Base-by-base conservation (phyloP, 2,329 filamentous ascomycete species). In the Fusarium sambucinum region DNA sequence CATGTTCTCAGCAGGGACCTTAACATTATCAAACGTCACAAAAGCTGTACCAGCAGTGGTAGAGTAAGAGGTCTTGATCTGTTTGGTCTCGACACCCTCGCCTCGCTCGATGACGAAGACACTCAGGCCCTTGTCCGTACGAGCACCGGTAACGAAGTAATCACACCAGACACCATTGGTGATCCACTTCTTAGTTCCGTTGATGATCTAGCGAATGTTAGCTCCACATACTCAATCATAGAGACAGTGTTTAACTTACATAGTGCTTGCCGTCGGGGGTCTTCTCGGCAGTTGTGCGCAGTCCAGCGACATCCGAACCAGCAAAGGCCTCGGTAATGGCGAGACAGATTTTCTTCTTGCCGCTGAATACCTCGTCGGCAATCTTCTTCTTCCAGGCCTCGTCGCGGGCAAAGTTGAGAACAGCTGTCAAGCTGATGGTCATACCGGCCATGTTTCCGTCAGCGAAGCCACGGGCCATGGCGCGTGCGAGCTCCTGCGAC, bases 281-380 rank as follows among this genome's bases (percentile, higher is more conserved):
- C 82, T 93, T 93, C 70, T 85, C 85, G 2, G 92, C 92, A 0
- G 92, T 96, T 0, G 93, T 96, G 65, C 91, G 85, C 37, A 96
- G 83, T 17, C 91, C 89, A 16, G 93, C 92, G 6, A 96, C 93
- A 77, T 96, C 93, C 37, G 79, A 81, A 19, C 93, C 93, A 17
- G 93, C 93, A 79, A 96, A 96, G 0, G 93, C 93, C 80, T 97
- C 93, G 2, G 93, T 96, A 75, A 96, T 93, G 54, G 93, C 93
- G 5, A 97, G 83, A 75, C 91, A 95, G 76, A 96, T 93, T 84
- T 94, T 94, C 87, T 96, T 96, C 84, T 89, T 88, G 63, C 93
- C 93, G 45, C 86, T 87, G 69, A 96, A 86, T 45, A 93, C 90
- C 73, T 96, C 92, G 35, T 89, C 84, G 33, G 89, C 87, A 46